phyloP scores from a whole-genome alignment of 805 yeast species.

The Yamadazyma philogaea region DNA sequence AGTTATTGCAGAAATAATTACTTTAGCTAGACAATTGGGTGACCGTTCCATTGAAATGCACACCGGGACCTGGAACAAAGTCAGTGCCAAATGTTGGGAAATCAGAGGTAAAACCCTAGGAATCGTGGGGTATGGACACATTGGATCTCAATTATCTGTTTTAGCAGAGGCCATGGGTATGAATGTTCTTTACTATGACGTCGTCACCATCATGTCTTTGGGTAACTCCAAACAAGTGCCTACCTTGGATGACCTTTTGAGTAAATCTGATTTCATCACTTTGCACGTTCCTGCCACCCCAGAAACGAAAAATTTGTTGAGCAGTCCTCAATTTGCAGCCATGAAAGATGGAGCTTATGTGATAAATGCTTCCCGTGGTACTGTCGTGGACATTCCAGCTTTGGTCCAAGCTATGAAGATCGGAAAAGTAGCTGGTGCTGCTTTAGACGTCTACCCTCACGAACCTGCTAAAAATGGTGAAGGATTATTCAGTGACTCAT shows the following conservation, averaged over 20 bases:
- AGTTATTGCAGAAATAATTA: constrained; percentile 90
- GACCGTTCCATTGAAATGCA: constrained; percentile 96
- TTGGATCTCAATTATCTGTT: constrained; percentile 95
- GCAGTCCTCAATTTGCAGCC: constrained; percentile 87
- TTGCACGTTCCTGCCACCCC: constrained; percentile 93
- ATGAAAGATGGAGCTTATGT: constrained; percentile 96
- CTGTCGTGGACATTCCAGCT: constrained; percentile 95
- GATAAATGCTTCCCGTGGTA: constrained; percentile 96
- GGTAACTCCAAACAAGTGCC: constrained; percentile 95
- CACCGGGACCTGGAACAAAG: constrained; percentile 97
- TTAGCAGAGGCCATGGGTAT: constrained; percentile 97
- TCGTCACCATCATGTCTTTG: constrained; percentile 87
- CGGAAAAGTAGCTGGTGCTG: constrained; percentile 96
- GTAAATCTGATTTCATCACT: constrained; percentile 81
- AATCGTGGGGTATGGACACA: constrained; percentile 96
- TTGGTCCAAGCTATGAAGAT: constrained; percentile 85
- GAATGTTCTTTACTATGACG: constrained; percentile 93
- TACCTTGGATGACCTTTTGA: constrained; percentile 77
- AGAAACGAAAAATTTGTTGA: constrained; percentile 87
- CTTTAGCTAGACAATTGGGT: constrained; percentile 93
- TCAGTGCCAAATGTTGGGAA: constrained; percentile 94
- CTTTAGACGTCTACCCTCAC: constrained; percentile 91
- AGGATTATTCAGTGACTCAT: constrained; percentile 62
- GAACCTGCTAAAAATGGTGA: constrained; percentile 98
- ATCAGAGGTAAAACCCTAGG: constrained; percentile 98